phyloP scores from a whole-genome alignment of 768 basidiomycete genomes.

The Clitopilus passeckerianus region DNA sequence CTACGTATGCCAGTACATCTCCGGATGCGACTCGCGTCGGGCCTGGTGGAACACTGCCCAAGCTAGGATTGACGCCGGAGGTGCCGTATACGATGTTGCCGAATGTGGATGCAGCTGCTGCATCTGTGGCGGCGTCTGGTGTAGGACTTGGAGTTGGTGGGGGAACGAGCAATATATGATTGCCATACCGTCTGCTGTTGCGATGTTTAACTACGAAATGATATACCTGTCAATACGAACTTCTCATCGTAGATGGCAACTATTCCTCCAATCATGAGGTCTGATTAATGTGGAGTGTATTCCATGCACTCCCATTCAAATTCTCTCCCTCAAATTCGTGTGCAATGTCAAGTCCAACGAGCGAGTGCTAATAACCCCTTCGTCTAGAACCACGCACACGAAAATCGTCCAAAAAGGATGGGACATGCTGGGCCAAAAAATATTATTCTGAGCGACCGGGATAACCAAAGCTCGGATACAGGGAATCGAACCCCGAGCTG shows the following conservation, averaged over 20 bases:
- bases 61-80: not conserved
- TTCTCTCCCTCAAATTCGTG: not conserved
- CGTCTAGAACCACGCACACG: too few species aligned
- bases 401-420: too few species aligned
- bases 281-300: too few species aligned
- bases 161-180: not conserved
- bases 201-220: too few species aligned
- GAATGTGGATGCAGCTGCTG: not conserved
- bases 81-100: not conserved
- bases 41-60: not conserved
- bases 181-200: not conserved
- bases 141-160: not conserved
- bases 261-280: too few species aligned
- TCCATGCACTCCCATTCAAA: not conserved
- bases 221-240: too few species aligned
- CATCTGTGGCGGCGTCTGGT: not conserved
- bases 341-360: too few species aligned
- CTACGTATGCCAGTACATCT: not conserved
- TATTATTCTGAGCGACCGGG: too few species aligned
- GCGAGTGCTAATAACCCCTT: too few species aligned
- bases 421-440: too few species aligned
- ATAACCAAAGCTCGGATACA: not conserved
- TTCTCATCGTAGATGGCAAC: too few species aligned
- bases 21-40: not conserved
- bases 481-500: not conserved